These are phyloP conservation scores for Euphorbia celastroides DNA, from an alignment of 441 rosid genomes.

Conservation along the genomic window DNA sequence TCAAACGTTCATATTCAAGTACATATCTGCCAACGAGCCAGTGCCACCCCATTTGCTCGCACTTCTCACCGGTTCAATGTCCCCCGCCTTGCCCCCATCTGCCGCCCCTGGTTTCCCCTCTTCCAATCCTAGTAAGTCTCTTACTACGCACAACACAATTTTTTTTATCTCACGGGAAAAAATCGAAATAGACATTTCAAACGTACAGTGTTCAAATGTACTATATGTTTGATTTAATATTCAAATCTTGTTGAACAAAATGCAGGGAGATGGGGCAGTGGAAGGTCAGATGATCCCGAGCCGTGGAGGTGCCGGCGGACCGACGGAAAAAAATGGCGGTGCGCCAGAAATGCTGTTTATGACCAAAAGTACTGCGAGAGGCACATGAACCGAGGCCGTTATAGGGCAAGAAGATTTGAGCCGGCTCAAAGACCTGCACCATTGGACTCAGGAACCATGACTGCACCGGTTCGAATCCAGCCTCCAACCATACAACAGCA, in stretches of 20 bases:
- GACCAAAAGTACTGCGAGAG: constrained; percentile 69
- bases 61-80: constrained; percentile 55
- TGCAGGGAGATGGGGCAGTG: constrained; percentile 66
- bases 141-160: neutral
- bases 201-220: no score
- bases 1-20: constrained; percentile 86
- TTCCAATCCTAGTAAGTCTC: constrained; percentile 56
- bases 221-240: no score
- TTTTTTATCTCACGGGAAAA: no score
- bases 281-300: constrained; percentile 67
- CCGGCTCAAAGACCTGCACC: constrained; percentile 49
- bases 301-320: constrained; percentile 92
- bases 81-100: constrained; percentile 37
- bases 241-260: no score
- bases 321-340: constrained; percentile 98
- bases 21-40: constrained; percentile 64
- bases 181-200: no score
- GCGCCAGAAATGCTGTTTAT: constrained; percentile 76
- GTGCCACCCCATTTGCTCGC: constrained; percentile 68
- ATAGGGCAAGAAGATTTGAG: constrained; percentile 99
- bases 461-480: constrained; percentile 14
- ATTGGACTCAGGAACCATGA: no score
- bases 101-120: constrained; percentile 33
- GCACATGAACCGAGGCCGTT: constrained; percentile 91
- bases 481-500: neutral